phyloP scores from a whole-genome alignment of 495 filamentous ascomycete species.

The Symbiotaphrina buchneri region DNA sequence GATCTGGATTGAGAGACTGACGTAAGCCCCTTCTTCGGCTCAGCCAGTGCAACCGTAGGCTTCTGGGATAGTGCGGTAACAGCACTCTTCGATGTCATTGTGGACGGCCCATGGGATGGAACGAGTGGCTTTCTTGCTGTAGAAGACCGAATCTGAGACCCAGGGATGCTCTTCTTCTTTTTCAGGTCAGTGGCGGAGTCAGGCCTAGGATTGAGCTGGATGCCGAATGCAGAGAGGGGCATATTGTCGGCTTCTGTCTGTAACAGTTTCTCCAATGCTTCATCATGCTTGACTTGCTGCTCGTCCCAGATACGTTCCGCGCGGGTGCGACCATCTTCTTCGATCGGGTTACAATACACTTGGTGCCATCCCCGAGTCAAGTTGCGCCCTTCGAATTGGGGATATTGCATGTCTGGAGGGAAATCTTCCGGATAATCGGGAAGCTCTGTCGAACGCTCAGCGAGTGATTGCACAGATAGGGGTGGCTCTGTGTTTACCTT shows the following conservation, averaged over 20 bases:
- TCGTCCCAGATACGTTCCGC: slow-evolving; percentile 36
- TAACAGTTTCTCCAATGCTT: slow-evolving; percentile 36
- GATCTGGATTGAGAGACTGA: slow-evolving; percentile 15
- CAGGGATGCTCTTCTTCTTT: slow-evolving; percentile 1
- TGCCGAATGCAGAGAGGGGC: slow-evolving; percentile 4
- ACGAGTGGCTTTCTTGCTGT: slow-evolving; percentile 3
- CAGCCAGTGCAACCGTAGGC: slow-evolving; percentile 10
- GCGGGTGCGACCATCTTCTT: slow-evolving; percentile 40
- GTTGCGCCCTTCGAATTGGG: slow-evolving; percentile 33
- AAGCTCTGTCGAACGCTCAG: slow-evolving; percentile 31
- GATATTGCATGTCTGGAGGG: slow-evolving; percentile 27
- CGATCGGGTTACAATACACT: slow-evolving; percentile 38
- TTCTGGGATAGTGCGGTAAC: slow-evolving; percentile 26
- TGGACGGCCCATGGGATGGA: slow-evolving; percentile 12
- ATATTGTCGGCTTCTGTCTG: slow-evolving; percentile 12
- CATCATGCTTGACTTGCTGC: slow-evolving; percentile 23
- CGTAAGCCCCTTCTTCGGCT: too few relatives aligned
- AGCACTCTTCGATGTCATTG: slow-evolving; percentile 26
- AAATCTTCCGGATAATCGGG: slow-evolving; percentile 63
- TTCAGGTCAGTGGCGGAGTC: slow-evolving; percentile 1
- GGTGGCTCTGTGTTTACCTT: slow-evolving; percentile 15
- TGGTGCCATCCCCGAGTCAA: slow-evolving; percentile 44
- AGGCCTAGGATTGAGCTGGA: slow-evolving; percentile 6
- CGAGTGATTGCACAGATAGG: neutral
- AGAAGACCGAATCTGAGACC: neutral